Evolutionary conservation across 1,139 yeast genomes (phyloP).

Genomic region (Diutina catenulata): DNA sequence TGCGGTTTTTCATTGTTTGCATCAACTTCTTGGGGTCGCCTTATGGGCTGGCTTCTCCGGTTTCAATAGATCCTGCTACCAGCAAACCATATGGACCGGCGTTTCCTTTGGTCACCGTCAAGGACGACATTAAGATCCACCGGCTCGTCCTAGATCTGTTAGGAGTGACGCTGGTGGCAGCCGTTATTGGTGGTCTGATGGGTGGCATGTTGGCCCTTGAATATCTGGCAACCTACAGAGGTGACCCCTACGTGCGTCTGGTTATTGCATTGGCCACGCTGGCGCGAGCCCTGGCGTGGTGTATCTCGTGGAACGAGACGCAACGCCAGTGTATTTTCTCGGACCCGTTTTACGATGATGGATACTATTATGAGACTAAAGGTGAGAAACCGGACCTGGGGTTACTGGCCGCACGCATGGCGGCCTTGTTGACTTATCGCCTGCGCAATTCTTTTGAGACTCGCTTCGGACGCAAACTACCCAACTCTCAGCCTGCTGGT

Average conservation of each 20-base stretch:
- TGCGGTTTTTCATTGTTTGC: constrained; percentile 75
- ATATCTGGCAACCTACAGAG: constrained; percentile 59
- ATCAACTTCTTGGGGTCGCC: constrained; percentile 91
- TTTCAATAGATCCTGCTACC: constrained; percentile 62
- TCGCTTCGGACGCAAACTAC: constrained; percentile 74
- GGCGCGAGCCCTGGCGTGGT: constrained; percentile 96
- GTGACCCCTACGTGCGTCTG: constrained; percentile 55
- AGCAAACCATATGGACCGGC: constrained; percentile 82
- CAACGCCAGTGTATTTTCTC: constrained; percentile 93
- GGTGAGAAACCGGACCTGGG: constrained; percentile 66
- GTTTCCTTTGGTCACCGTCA: constrained; percentile 82
- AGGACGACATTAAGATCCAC: constrained; percentile 85
- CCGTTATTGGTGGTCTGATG: constrained; percentile 95
- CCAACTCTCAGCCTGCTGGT: constrained; percentile 14
- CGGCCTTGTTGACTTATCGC: constrained; percentile 85
- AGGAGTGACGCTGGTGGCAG: constrained; percentile 66
- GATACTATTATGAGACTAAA: constrained; percentile 63
- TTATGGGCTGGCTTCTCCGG: constrained; percentile 90
- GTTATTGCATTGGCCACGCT: constrained; percentile 86
- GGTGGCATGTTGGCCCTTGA: constrained; percentile 98
- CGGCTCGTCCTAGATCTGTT: constrained; percentile 60
- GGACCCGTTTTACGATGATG: constrained; percentile 87
- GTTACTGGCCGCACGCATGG: constrained; percentile 93
- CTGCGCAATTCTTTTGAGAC: constrained; percentile 86
- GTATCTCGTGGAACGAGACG: constrained; percentile 97